Base-by-base conservation (phyloP, 1,139 yeast species). In the Taiozyma sp. region DNA sequence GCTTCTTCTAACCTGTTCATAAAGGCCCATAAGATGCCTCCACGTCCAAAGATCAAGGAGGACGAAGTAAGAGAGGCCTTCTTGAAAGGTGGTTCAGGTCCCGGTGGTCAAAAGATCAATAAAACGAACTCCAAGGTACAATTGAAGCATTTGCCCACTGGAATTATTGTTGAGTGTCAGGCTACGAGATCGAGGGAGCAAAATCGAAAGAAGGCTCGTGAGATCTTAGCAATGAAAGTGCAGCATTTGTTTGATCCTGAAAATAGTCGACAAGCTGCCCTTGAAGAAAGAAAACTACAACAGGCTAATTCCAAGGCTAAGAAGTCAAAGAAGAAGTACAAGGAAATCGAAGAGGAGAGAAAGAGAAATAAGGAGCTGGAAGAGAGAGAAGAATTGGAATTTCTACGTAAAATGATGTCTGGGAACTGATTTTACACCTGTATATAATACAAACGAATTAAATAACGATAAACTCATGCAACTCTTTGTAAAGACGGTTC, bases 121-220 rank as follows among this genome's bases (percentile, higher is more conserved):
- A 91, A 93, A 63, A 84, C 95, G n/a, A 90, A 88, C 62, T 85
- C 95, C 48, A 91, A 91, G 64, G 98, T 93, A 0, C 99, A 93
- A 62, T 69, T 93, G 49, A 85, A 83, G 37, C 98, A 93, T 62
- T 61, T 79, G 0, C 96, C 96, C 0, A 88, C 96, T 0, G 98
- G 98, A 0, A 68, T 89, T 1, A 95, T 90, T 0, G 90, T 93
- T 0, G 81, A 87, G 0, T 88, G 95, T 44, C 99, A 93, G 64
- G 88, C 84, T 42, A 85, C 97, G 0, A 69, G 99, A 49, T 88
- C 97, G 0, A 80, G 96, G 52, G 96, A 88, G 48, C 90, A 83
- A 64, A 93, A 93, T 62, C 68, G 99, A 13, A 83, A 86, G 59
- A 75, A 79, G 50, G 99, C 98, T 0, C 72, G 99, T 43, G 89